phyloP scores from a whole-genome alignment of 202 grass and related monocot species.

The Setaria viridis region DNA sequence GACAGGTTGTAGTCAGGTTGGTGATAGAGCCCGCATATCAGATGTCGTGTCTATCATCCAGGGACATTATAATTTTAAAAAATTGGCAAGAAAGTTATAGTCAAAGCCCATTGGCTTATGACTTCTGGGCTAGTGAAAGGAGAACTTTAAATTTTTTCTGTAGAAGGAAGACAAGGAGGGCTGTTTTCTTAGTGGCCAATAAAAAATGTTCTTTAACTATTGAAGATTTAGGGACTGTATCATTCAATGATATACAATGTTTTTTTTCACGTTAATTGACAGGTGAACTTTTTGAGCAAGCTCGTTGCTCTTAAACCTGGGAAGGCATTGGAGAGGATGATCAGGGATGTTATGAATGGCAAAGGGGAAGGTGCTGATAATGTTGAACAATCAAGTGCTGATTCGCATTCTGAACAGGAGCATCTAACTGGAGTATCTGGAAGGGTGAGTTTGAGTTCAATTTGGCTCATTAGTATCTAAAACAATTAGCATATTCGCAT shows the following conservation, averaged over 20 bases:
- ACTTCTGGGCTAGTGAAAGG: not conserved
- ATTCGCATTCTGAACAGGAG: slow-evolving; percentile 42
- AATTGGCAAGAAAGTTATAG: not conserved
- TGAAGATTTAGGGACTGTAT: not conserved
- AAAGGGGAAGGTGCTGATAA: slow-evolving; percentile 83
- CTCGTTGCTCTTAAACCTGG: slow-evolving; percentile 84
- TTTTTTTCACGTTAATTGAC: slow-evolving; percentile 26
- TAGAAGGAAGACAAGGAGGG: not conserved
- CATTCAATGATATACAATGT: not conserved
- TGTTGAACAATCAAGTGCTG: slow-evolving; percentile 41
- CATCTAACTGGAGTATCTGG: slow-evolving; percentile 61
- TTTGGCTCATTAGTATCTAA: slow-evolving; percentile 34
- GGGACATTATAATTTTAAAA: not conserved
- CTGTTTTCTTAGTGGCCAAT: not conserved
- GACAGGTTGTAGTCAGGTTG: not conserved
- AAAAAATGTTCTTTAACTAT: not conserved
- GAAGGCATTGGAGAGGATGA: slow-evolving; percentile 69
- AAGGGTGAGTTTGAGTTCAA: slow-evolving; percentile 63
- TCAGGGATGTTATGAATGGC: slow-evolving; percentile 86
- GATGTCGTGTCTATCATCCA: not conserved
- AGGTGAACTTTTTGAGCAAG: slow-evolving; percentile 97
- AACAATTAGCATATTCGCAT: not conserved
- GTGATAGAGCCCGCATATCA: not conserved
- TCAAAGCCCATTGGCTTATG: not conserved
- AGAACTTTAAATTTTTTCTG: not conserved